Conservation (phyloP, 2,329 filamentous ascomycete genomes). For the Paecilomyces dactylethromorphus region DNA sequence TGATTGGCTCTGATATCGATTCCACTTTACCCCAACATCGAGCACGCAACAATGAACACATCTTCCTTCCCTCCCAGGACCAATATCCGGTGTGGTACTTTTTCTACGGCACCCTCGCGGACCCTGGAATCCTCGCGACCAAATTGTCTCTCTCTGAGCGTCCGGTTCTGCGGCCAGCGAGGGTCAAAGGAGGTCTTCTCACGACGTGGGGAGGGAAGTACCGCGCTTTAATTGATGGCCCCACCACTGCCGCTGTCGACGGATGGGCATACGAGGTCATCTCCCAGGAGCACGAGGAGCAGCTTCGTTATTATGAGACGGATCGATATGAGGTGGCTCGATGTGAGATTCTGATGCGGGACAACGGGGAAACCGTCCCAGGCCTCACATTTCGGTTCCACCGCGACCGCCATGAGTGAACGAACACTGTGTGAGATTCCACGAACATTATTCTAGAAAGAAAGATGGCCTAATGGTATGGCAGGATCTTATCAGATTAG, state of each 20-base stretch:
- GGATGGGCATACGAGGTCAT: no score
- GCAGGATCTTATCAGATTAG: neutral
- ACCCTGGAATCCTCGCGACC: slow-evolving; percentile 16
- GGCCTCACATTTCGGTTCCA: no score
- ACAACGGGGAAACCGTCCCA: no score
- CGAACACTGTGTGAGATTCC: no score
- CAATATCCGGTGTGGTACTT: slow-evolving; percentile 38
- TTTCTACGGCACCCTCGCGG: slow-evolving; percentile 36
- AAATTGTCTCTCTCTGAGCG: slow-evolving; percentile 7
- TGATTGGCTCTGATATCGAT: neutral
- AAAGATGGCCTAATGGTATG: no score
- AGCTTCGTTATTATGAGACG: no score
- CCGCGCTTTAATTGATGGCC: no score
- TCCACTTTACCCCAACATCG: neutral
- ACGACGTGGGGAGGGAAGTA: neutral
- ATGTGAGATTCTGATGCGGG: no score
- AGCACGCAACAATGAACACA: neutral
- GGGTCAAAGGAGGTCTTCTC: neutral
- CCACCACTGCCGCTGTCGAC: no score
- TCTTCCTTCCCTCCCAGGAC: slow-evolving; percentile 15
- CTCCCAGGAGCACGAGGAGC: no score
- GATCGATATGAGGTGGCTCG: no score
- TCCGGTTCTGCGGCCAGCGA: neutral
- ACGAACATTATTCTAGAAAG: neutral
- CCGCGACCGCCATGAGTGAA: no score